Base-by-base conservation (phyloP, 257 asterid genomes). In the Jaltomata sinuosa region DNA sequence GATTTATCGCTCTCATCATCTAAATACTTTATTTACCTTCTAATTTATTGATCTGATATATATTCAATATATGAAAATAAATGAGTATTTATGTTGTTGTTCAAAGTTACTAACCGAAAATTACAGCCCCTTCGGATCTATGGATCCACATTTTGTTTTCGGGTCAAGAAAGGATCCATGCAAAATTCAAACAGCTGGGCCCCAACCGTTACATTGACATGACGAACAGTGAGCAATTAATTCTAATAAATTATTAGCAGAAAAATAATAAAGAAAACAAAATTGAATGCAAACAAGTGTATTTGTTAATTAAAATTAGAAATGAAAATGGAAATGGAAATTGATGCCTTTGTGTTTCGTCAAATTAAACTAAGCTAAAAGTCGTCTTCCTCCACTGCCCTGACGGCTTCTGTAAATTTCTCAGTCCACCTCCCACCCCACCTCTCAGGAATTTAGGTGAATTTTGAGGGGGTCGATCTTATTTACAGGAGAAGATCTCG, bases 381-480 rank as follows among this genome's bases (percentile, higher is more conserved):
- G 95, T 87, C 93, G 93, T 93, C 94, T 91, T 87, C 90, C 91
- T 89, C 84, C 85, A 81, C 91, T 84, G 90, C 85, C 89, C 81
- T 22, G 97, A 89, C 96, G 94, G 93, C 94, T 91, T 87, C 88
- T 85, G 89, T 86, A 86, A 83, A 25, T 87, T 78, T 62, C 79
- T 79, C 89, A 84, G 90, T 84, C 90, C 83, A 89, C 82, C 96
- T 87, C 87, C 87, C 88, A 89, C 97, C 89, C 92, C 93, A 92
- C 90, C n/a, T n/a, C n/a, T n/a, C n/a, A n/a, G n/a, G 29, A 36
- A 61, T 82, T 32, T 82, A 82, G 55, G 34, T 82, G 84, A 42
- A n/a, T 80, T 55, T 49, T 22, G 52, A 54, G 55, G 84, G 19
- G 53, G 40, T 83, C 85, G 85, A 83, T 83, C 84, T n/a, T 40